Conservation (phyloP, 164 flowering plant genomes). For the Litsea cubeba region DNA sequence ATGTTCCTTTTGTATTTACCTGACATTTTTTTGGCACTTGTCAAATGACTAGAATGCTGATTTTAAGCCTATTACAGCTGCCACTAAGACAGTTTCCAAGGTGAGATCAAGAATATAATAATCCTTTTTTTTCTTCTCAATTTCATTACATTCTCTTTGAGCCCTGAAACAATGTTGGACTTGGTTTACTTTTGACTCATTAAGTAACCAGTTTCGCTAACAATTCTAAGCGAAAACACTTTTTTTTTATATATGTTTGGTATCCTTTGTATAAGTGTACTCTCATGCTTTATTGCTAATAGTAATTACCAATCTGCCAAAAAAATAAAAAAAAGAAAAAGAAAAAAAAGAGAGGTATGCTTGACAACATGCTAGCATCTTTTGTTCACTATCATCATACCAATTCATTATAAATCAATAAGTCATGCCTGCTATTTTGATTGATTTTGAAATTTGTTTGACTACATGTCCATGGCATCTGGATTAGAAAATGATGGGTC, state of each 20-base stretch:
- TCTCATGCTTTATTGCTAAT: no score
- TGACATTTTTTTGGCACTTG: not conserved
- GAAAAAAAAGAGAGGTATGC: no score
- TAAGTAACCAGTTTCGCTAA: no score
- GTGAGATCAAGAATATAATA: constrained; percentile 27
- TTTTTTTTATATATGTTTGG: no score
- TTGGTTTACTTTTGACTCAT: not conserved
- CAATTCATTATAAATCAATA: not conserved
- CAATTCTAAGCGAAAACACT: not conserved
- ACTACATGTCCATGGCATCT: not conserved
- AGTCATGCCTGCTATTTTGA: not conserved
- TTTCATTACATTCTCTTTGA: not conserved
- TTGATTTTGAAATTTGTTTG: not conserved
- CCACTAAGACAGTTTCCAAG: constrained; percentile 44
- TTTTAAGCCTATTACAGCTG: constrained; percentile 38
- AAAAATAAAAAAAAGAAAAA: no score
- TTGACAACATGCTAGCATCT: not conserved
- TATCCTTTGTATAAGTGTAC: no score
- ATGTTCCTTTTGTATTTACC: not conserved
- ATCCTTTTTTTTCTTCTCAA: not conserved
- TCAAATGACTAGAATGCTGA: constrained; percentile 56
- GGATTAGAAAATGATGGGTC: no score
- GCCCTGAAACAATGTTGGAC: not conserved
- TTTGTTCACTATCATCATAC: not conserved
- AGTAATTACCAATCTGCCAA: no score